Percentiles rank a stretch among this genome's conserved stretches.
Evolutionary conservation across 73 alveolate genomes (phyloP).

Genomic region (Effrenium voratum): DNA sequence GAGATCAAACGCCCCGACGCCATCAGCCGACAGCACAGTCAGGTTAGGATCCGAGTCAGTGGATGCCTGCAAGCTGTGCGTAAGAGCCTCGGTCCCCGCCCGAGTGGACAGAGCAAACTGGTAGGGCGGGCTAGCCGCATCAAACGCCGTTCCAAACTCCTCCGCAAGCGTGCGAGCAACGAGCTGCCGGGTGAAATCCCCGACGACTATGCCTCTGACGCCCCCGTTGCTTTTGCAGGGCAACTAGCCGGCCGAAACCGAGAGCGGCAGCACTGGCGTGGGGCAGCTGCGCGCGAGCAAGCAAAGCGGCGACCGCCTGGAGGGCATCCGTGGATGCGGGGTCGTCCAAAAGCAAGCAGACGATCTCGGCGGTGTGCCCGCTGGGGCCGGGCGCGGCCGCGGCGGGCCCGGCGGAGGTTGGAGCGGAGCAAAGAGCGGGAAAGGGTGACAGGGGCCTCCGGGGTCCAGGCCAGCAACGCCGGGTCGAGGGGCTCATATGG

Average conservation of each 20-base stretch:
- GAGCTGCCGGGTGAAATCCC: background rate
- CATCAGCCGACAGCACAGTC: background rate
- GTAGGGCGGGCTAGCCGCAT: background rate
- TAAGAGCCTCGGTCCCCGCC: no score
- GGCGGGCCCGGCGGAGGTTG: background rate
- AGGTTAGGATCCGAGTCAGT: background rate
- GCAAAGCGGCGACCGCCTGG: background rate
- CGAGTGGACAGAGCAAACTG: background rate
- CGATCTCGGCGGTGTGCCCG: background rate
- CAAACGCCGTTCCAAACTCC: background rate
- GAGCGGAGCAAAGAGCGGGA: background rate
- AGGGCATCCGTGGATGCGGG: background rate
- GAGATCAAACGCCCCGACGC: conserved; percentile 4
- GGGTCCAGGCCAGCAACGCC: background rate
- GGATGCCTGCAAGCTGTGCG: background rate
- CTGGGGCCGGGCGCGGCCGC: conserved; percentile 2
- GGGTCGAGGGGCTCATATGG: background rate
- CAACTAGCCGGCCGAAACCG: background rate
- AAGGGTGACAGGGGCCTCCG: background rate
- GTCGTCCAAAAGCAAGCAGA: background rate
- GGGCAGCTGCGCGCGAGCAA: background rate
- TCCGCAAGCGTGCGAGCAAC: background rate
- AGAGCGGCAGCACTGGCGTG: background rate
- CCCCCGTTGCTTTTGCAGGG: background rate
- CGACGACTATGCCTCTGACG: background rate